Evolutionary conservation across 805 yeast genomes (phyloP), one percentile per base, ranked within the genome.

Genomic region (Schwanniomyces vanrijiae): DNA sequence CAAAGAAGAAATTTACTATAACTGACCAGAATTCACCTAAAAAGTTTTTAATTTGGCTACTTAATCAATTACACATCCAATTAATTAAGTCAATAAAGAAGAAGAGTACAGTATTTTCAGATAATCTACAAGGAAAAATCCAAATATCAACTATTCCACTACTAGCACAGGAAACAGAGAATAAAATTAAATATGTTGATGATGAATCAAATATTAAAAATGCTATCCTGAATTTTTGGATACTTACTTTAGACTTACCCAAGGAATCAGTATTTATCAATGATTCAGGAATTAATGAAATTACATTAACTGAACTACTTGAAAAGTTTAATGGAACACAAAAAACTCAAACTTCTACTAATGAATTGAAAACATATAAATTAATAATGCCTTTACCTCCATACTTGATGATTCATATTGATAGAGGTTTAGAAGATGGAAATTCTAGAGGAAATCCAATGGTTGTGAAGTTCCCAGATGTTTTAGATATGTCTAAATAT

Each of bases 231-330:
- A 62, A 57, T 40, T 85, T 81, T 54, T 76, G 86, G 80, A 55
- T 77, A 14, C 55, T 88, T 10, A 65, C 84, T 0, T 59, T 88
- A n/a, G 82, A 78, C 42, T 61, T 85, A 8, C 81, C 90, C 0
- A 53, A 83, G 8, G 37, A 40, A 22, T 40, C 52, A n/a, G 43
- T 43, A 3, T 44, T 49, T 35, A 22, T 40, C 16, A 29, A 37
- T 13, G 42, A 44, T 7, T 28, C 48, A 34, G 71, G 71, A 28
- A 69, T 83, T 8, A 83, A 85, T 2, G 88, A 85, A 55, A 69
- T 78, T 1, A 58, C 71, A 0, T 48, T 86, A 6, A 50, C 58
- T 1, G 59, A 65, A 4, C 59, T 87, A n/a, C 53, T 88, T 26
- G 50, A 58, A 10, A 76, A 73, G 47, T 77, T 71, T 52, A 52